Evolutionary conservation across 2,329 filamentous ascomycete genomes (phyloP).

Genomic region (Epichloe typhina): DNA sequence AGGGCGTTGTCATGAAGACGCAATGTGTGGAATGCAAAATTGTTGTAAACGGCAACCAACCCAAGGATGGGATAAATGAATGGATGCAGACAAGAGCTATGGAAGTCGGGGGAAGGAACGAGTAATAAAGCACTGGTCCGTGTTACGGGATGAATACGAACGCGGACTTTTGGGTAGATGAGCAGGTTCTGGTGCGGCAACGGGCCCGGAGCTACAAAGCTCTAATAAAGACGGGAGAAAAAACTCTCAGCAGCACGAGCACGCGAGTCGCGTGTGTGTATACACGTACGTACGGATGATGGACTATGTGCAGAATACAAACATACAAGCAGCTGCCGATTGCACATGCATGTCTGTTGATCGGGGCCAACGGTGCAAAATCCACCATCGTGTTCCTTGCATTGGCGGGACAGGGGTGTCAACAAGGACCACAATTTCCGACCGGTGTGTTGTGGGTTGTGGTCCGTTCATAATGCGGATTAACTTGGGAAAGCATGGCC

Average conservation of each 20-base stretch:
- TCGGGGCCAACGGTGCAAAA: neutral
- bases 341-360: neutral
- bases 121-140: neutral
- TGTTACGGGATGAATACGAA: neutral
- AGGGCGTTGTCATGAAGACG: neutral
- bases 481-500: too few relatives aligned
- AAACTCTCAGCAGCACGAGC: neutral
- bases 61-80: neutral
- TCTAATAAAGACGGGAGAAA: neutral
- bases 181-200: neutral
- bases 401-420: neutral
- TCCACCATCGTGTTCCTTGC: conserved; percentile 3
- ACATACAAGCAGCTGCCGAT: too few relatives aligned
- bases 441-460: too few relatives aligned
- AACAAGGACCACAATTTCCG: too few relatives aligned
- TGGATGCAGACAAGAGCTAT: neutral
- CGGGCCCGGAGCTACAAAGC: neutral
- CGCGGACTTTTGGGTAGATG: neutral
- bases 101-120: neutral
- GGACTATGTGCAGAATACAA: too few relatives aligned
- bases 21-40: conserved; percentile 1
- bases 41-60: too few relatives aligned
- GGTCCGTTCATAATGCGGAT: too few relatives aligned
- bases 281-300: neutral
- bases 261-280: neutral